Evolutionary conservation across 768 basidiomycete genomes (phyloP).

Genomic region (Phlegmacium glaucopus): DNA sequence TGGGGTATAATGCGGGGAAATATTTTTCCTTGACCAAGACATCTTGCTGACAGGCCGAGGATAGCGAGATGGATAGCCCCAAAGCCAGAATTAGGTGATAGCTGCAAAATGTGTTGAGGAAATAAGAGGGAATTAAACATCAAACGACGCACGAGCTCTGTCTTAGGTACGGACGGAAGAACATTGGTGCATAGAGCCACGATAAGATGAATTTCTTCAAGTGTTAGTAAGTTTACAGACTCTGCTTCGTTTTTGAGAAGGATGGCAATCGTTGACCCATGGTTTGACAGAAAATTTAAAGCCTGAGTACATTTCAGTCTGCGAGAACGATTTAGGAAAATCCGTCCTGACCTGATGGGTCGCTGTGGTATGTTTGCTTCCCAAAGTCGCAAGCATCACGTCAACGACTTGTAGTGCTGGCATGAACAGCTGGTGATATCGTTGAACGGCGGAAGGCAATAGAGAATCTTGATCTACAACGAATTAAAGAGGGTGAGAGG

Average conservation of each 20-base stretch:
- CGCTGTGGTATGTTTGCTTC: conserved; percentile 61
- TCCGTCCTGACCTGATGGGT: conserved; percentile 56
- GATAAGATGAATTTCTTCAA: conserved; percentile 81
- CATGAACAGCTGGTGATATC: conserved; percentile 89
- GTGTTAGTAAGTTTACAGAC: conserved; percentile 54
- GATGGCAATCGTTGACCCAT: conserved; percentile 80
- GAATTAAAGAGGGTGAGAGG: background rate
- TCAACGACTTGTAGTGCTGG: conserved; percentile 82
- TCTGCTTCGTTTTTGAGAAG: conserved; percentile 74
- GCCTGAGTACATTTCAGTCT: conserved; percentile 41
- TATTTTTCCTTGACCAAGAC: conserved; percentile 59
- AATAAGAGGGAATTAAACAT: background rate
- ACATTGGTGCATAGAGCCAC: conserved; percentile 68
- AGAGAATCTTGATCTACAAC: conserved; percentile 76
- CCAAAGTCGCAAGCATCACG: conserved; percentile 75
- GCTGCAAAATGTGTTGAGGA: conserved; percentile 24
- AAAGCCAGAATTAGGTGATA: conserved; percentile 71
- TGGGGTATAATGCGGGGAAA: conserved; percentile 55
- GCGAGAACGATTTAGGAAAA: background rate
- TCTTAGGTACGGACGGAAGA: conserved; percentile 66
- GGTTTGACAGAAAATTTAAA: conserved; percentile 75
- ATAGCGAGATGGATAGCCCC: conserved; percentile 84
- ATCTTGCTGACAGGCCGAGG: conserved; percentile 68
- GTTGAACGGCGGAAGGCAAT: conserved; percentile 79
- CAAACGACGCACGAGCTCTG: conserved; percentile 64